Conservation (phyloP, 1,284 basidiomycete genomes). For the Apiotrichum montevideense region DNA sequence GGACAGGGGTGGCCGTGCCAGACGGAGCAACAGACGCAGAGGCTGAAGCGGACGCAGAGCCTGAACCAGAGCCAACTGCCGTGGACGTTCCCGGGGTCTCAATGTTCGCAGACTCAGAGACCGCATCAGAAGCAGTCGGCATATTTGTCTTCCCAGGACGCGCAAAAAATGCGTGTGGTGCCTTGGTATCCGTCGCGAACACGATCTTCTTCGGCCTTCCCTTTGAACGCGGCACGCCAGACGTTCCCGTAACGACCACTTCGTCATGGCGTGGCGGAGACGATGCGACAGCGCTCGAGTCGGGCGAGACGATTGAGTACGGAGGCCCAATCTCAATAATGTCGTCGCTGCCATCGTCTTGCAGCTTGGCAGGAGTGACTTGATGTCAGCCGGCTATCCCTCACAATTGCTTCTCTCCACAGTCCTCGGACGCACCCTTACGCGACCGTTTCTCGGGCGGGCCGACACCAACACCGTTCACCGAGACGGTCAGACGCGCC, state of each 20-base stretch:
- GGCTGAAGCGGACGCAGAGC: neutral
- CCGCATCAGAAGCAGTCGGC: neutral
- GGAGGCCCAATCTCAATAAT: no score
- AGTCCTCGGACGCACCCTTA: neutral
- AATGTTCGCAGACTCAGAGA: neutral
- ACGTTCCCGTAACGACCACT: no score
- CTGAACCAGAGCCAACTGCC: neutral
- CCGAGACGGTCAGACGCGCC: constrained; percentile 10
- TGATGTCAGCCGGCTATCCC: no score
- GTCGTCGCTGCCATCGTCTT: no score
- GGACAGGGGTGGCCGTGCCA: constrained; percentile 4
- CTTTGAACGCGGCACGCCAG: neutral
- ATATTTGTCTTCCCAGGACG: neutral
- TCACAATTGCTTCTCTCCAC: no score
- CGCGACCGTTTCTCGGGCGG: neutral
- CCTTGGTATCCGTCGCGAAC: constrained; percentile 26
- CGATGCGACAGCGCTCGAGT: no score
- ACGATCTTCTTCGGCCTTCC: constrained; percentile 19
- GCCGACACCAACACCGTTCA: constrained; percentile 4
- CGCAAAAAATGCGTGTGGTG: constrained; percentile 33
- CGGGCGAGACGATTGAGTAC: no score
- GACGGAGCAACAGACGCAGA: neutral
- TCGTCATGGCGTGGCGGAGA: no score
- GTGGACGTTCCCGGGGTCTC: neutral
- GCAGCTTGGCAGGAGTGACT: no score